Evolutionary conservation across 257 asterid genomes (phyloP), one percentile per base, ranked within the genome.

Genomic region (Capsicum chinense): DNA sequence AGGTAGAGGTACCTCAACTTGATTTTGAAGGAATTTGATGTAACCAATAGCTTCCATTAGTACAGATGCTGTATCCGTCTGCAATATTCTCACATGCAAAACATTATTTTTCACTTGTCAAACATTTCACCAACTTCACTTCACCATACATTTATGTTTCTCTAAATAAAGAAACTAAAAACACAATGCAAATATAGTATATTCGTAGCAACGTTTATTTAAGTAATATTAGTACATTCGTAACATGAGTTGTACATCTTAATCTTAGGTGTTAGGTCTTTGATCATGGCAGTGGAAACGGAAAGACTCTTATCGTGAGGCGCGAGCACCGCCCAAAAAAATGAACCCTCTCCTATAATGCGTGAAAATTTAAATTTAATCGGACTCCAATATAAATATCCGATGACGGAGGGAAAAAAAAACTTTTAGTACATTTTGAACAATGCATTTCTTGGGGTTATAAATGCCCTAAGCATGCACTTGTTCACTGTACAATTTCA

Each of bases 1-100:
- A 26, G 33, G 33, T 26, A 26, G 33, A 26, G 33, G 59, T 90
- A 93, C 99, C 98, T 95, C 98, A 52, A 95, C 97, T 93, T 94
- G 98, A 86, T 47, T 86, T 74, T 95, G 98, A 80, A 95, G 92
- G 89, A 95, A 95, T 92, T 95, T 95, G 92, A 95, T 95, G 62
- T 94, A 95, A 74, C 99, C 99, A 82, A 93, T 93, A 88, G 99
- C 97, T 91, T 94, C 98, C 99, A 95, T 93, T 21, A 95, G 93
- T 86, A 95, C 99, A 81, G 99, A 93, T 84, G 99, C 98, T 83
- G 99, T 95, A 90, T 95, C 99, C 82, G 99, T 95, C 99, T 95
- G 94, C 85, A 90, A 87, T 87, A 87, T 89, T 87, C 86, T 66
- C 91, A 83, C 88, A 85, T 83, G 88, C 86, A 68, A 12, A 68